Percentiles rank a stretch among this genome's conserved stretches.
Evolutionary conservation across 2,329 filamentous ascomycete species (phyloP).

Genomic region (Colletotrichum echinochloae): DNA sequence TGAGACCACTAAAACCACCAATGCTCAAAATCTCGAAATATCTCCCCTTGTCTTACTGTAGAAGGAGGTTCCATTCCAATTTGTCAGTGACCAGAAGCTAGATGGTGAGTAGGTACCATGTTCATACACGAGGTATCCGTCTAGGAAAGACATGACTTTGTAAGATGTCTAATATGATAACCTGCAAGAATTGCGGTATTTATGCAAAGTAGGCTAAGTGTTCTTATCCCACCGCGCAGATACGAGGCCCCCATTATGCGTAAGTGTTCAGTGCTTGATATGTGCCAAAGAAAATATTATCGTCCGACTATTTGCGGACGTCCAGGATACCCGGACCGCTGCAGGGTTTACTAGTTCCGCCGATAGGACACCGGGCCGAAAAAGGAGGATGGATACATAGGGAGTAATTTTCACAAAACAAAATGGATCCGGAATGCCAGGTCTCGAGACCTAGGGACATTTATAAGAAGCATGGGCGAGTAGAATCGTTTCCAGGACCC

Average conservation of each 20-base stretch:
- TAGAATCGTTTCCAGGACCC: not conserved
- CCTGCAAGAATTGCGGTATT: not conserved
- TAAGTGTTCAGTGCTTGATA: not conserved
- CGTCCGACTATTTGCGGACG: not conserved
- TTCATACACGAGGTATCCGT: accelerated
- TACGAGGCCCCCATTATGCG: not conserved
- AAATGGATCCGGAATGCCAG: not conserved
- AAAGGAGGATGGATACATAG: no score
- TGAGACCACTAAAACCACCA: not conserved
- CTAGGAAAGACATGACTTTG: accelerated
- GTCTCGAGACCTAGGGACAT: not conserved
- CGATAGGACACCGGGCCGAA: not conserved
- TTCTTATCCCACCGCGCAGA: no score
- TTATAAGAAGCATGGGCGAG: not conserved
- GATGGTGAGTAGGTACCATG: accelerated
- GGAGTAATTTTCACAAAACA: not conserved
- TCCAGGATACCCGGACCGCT: not conserved
- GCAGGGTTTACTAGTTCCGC: not conserved
- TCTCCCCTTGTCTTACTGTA: not conserved
- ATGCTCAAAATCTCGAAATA: not conserved
- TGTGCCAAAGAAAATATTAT: not conserved
- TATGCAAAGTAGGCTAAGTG: no score
- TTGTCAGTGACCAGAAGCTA: not conserved
- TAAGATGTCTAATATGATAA: not conserved
- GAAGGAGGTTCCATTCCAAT: not conserved